Base-by-base conservation (phyloP, 2,329 filamentous ascomycete genomes). In the Cladophialophora yegresii region DNA sequence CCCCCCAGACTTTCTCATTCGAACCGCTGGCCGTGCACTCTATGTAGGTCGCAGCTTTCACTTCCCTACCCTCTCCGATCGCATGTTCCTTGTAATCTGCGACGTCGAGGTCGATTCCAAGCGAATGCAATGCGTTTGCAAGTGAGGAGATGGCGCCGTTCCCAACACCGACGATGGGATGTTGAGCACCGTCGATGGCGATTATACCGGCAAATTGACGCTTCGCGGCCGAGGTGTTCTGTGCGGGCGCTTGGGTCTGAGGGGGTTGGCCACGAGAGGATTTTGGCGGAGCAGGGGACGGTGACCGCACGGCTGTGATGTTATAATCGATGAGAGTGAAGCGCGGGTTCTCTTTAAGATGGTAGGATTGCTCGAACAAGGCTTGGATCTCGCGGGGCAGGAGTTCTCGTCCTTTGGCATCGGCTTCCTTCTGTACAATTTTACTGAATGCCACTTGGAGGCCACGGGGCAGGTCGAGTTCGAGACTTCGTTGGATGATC, bases 41-140 rank as follows among this genome's bases (percentile, higher is more conserved):
- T 69, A 98, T 96, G 75, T 96, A 98, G 1, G 93, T 91, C 1
- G 92, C 93, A n/a, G 93, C 93, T 81, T 96, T 96, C 70, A 93
- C 91, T 66, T 92, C 86, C 63, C 87, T 85, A 66, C 91, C 91
- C 58, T 84, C 82, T 69, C 92, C 92, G 71, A 98, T 92, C 30
- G 93, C 89, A 78, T 98, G 93, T 78, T 98, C 95, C 82, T 96
- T 96, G 82, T 98, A 98, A 76, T 97, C 92, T 53, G 88, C 86
- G 58, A 98, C 92, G 74, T 98, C 93, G 26, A 98, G 82, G 73
- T 96, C 89, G 68, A 98, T 89, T 64, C 91, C 91, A 36, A 98
- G 79, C 16, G 83, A 83, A 71, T 86, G 85, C 50, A 99, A 83
- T 16, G 93, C 93, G 72, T 92, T 88, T 1, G 91, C 91, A 73